Evolutionary conservation across 306 rosid species (phyloP).

Genomic region (Trifolium pratense): DNA sequence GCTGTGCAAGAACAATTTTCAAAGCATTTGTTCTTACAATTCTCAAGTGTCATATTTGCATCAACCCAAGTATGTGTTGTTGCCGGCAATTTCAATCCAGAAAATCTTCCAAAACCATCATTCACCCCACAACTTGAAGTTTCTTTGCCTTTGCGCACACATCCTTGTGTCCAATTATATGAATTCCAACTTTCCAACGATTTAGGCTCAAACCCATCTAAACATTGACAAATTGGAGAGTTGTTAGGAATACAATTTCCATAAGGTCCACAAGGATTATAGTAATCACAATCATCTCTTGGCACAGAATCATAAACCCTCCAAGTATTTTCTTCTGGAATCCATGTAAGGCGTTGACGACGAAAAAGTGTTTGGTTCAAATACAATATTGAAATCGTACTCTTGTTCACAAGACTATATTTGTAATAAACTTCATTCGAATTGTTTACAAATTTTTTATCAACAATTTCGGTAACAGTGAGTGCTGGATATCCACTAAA

Average conservation of each 20-base stretch:
- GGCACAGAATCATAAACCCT: background rate
- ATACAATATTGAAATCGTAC: conserved; percentile 7
- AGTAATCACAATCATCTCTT: conserved; percentile 28
- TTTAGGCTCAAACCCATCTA: conserved; percentile 35
- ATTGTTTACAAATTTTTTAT: background rate
- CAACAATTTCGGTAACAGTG: background rate
- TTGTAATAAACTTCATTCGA: conserved; percentile 21
- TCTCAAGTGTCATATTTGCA: background rate
- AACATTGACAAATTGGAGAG: conserved; percentile 36
- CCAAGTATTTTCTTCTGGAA: conserved; percentile 19
- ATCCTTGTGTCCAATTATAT: conserved; percentile 37
- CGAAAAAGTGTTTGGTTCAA: conserved; percentile 27
- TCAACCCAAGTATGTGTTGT: conserved; percentile 31
- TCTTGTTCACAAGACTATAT: background rate
- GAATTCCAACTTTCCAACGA: background rate
- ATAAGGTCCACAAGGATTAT: conserved; percentile 39
- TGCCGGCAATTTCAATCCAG: conserved; percentile 39
- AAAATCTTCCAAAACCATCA: conserved; percentile 39
- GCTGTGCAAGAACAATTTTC: conserved; percentile 31
- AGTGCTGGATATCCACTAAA: conserved; percentile 29
- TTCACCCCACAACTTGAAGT: conserved; percentile 23
- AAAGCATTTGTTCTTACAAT: conserved; percentile 21
- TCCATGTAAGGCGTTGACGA: conserved; percentile 10
- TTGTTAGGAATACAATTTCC: conserved; percentile 15
- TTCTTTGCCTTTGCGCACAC: conserved; percentile 16